A percentile compares a stretch with the other conserved stretches of the same genome.
Conservation (phyloP, 2,329 filamentous ascomycete species). For the Paraphoma sp. region DNA sequence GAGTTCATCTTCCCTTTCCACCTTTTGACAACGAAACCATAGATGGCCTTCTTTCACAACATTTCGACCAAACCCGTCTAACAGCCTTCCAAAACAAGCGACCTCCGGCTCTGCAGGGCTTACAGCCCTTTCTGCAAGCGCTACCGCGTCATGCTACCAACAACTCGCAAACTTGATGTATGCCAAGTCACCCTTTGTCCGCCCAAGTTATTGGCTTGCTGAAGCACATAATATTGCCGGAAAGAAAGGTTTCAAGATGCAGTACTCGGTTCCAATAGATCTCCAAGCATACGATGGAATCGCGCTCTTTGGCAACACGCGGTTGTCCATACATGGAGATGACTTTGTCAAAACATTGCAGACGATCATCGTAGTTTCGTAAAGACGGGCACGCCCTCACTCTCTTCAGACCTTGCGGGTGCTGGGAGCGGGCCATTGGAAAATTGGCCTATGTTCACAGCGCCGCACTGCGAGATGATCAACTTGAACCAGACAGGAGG, state of each 20-base stretch:
- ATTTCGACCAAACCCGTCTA: background rate
- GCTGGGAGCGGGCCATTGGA: background rate
- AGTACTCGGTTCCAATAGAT: background rate
- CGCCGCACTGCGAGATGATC: background rate
- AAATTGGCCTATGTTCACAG: background rate
- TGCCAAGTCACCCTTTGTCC: constrained; percentile 62
- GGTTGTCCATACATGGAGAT: background rate
- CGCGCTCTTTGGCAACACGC: background rate
- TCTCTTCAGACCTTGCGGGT: background rate
- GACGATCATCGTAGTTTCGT: background rate
- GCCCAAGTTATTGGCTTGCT: constrained; percentile 63
- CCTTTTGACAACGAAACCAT: constrained; percentile 32
- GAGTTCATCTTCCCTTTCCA: constrained; percentile 54
- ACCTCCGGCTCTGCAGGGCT: constrained; percentile 41
- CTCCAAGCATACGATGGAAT: background rate
- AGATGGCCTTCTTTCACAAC: background rate
- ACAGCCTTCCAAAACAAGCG: constrained; percentile 32
- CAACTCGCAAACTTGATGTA: constrained; percentile 61
- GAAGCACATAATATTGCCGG: constrained; percentile 24
- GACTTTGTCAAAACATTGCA: background rate
- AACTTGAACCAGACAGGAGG: background rate
- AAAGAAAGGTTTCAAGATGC: background rate
- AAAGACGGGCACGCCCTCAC: background rate
- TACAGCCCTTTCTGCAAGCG: constrained; percentile 59
- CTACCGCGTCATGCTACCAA: constrained; percentile 60